Conservation (phyloP, 2,329 filamentous ascomycete genomes). For the Rhytidhysteron rufulum region DNA sequence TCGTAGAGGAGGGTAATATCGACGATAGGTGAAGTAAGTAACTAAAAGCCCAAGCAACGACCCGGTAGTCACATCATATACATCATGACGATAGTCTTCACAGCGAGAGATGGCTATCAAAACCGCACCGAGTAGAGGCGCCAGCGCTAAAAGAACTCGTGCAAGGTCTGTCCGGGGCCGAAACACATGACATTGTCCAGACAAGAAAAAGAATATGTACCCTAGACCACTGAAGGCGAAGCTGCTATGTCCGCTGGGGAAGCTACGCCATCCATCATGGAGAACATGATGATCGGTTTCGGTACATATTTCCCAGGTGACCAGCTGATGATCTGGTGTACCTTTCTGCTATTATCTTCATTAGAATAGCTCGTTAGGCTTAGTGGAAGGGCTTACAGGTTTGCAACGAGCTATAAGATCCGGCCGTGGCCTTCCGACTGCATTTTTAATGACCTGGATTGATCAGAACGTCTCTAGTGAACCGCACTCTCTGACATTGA, state of each 20-base stretch:
- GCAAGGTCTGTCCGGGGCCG: constrained; percentile 56
- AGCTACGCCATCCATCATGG: constrained; percentile 81
- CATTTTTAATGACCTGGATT: constrained; percentile 76
- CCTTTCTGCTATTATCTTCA: constrained; percentile 32
- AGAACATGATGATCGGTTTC: constrained; percentile 64
- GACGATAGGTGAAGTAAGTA: constrained; percentile 56
- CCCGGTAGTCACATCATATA: constrained; percentile 58
- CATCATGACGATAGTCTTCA: constrained; percentile 62
- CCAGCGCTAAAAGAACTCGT: constrained; percentile 51
- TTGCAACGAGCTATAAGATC: constrained; percentile 87
- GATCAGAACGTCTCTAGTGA: no score
- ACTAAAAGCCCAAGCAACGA: constrained; percentile 52
- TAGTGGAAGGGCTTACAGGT: constrained; percentile 46
- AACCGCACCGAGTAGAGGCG: constrained; percentile 54
- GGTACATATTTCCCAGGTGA: constrained; percentile 68
- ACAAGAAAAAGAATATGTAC: constrained; percentile 67
- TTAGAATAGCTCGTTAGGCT: neutral
- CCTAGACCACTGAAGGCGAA: constrained; percentile 77
- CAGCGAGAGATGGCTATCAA: constrained; percentile 60
- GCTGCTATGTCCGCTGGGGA: constrained; percentile 75
- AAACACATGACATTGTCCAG: constrained; percentile 61
- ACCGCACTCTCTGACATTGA: no score
- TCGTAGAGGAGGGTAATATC: constrained; percentile 56
- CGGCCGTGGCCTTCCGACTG: constrained; percentile 76
- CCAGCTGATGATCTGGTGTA: constrained; percentile 53